Evolutionary conservation across 1,139 yeast species (phyloP), one percentile per base, ranked within the genome.

Genomic region (Kodamaea derodonti): DNA sequence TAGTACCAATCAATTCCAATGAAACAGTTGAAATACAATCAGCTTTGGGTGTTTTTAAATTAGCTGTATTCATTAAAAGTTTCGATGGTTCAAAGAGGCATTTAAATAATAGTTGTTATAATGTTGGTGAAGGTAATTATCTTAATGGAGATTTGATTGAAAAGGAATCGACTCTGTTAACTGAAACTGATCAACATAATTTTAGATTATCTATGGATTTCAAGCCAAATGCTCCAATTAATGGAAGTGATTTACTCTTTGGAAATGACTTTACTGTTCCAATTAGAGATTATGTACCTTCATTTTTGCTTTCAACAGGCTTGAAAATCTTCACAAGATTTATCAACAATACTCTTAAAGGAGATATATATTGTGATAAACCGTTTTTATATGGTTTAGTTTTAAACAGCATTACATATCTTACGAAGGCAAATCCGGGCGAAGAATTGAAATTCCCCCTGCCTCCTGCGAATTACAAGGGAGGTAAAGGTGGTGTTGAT

Each of bases 261-360:
- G 90, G 90, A 1, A 83, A 83, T 49, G 90, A 83, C 50, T 80
- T 80, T 52, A 75, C 69, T 15, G 57, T 65, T 22, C 81, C 87
- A 1, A 74, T 83, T 29, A 61, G 69, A 28, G 80, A 80, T 38
- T 65, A 69, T 38, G 69, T 83, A 10, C 92, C 92, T 3, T 58
- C 70, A 1, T 50, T 69, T 0, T 45, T 69, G 20, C 49, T 70
- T 32, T 48, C 67, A 4, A 65, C 74, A 0, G 76, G 75, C 1
- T 54, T 79, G 60, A 65, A 85, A 72, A 46, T 76, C 60, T 54
- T 70, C 68, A 48, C 63, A 54, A 52, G 86, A 83, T 47, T 69
- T 45, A 72, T 83, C 32, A 84, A 80, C 51, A 80, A 80, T 25
- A 73, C 83, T 23, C 76, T 79, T 10, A 74, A 68, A 35, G 86